A percentile compares a stretch with the other conserved stretches of the same genome.
These are phyloP conservation scores for Vicia faba DNA, from an alignment of 306 rosid genomes.

Conservation along the genomic window DNA sequence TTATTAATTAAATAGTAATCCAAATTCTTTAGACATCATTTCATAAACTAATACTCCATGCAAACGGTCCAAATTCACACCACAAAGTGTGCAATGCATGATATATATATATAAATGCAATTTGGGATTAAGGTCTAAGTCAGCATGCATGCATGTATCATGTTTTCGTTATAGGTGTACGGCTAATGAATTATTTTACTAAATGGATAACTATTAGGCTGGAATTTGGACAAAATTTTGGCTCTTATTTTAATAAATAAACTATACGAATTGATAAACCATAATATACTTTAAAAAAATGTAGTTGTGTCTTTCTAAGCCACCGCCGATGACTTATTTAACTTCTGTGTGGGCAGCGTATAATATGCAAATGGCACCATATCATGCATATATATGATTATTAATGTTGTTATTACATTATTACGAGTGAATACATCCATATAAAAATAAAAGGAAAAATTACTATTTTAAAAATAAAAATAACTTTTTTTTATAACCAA, in stretches of 20 bases:
- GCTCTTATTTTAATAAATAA: conserved; percentile 11
- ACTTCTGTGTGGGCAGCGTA: not conserved
- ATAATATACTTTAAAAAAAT: not conserved
- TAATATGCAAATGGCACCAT: not conserved
- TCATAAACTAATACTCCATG: conserved; percentile 16
- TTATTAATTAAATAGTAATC: not conserved
- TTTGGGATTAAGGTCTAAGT: conserved; percentile 21
- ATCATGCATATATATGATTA: not conserved
- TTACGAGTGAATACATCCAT: no score
- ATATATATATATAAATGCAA: not conserved
- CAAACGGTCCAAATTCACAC: conserved; percentile 38
- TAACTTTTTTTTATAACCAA: no score
- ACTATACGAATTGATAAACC: not conserved
- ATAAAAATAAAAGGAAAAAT: no score
- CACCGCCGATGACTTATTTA: not conserved
- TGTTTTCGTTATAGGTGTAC: conserved; percentile 2
- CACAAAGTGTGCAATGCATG: conserved; percentile 25
- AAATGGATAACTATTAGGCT: conserved; percentile 5
- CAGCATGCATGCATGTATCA: conserved; percentile 35
- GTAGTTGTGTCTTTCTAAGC: not conserved
- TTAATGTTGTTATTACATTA: no score
- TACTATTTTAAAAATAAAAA: no score
- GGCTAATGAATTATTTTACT: not conserved
- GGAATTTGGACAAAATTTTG: conserved; percentile 23
- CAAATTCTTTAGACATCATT: not conserved